Base-by-base conservation (phyloP, 2,329 filamentous ascomycete genomes). In the Curvularia spicifera region DNA sequence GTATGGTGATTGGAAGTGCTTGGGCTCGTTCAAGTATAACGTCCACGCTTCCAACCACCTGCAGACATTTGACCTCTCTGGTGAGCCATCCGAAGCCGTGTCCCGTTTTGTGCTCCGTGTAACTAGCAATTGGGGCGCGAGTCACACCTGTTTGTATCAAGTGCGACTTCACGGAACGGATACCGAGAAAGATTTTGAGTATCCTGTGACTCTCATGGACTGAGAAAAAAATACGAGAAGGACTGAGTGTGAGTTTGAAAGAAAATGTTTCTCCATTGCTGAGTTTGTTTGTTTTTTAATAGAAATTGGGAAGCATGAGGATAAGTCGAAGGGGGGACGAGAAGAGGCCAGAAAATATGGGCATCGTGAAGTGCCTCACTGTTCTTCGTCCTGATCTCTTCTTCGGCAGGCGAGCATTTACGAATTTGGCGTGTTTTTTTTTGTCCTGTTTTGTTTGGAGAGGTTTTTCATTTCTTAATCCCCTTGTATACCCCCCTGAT, bases 91-190 rank as follows among this genome's bases (percentile, higher is more conserved):
- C 2, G 54, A 48, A 10, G 66, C 72, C 5, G 70, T 78, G 15
- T 64, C 69, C 20, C 74, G 73, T 46, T 68, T 76, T 22, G 70
- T 80, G 33, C 63, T 82, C 31, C 71, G 79, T 13, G 78, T 80
- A 4, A 64, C 65, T 10, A 71, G 66, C 50, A 83, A 81, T 59
- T 82, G 78, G 76, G 81, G 80, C 35, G 69, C 69, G 1, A 70
- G 76, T 22, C 76, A 76, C 60, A 82, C 81, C 12, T 83, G 81
- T 60, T 51, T 82, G 33, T 83, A 83, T 61, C 75, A 81, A 12
- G 60, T 82, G 29, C 71, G 80, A 22, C 68, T 83, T 53, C 77
- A 79, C 37, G 81, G 81, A 29, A 64, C 73, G 13, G 64, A 68
- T 33, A 64, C 64, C 13, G 49, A 56, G 15, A 61, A 63, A 53